A percentile compares a stretch with the other conserved stretches of the same genome.
phyloP scores from a whole-genome alignment of 495 filamentous ascomycete genomes.

The Lepraria neglecta region DNA sequence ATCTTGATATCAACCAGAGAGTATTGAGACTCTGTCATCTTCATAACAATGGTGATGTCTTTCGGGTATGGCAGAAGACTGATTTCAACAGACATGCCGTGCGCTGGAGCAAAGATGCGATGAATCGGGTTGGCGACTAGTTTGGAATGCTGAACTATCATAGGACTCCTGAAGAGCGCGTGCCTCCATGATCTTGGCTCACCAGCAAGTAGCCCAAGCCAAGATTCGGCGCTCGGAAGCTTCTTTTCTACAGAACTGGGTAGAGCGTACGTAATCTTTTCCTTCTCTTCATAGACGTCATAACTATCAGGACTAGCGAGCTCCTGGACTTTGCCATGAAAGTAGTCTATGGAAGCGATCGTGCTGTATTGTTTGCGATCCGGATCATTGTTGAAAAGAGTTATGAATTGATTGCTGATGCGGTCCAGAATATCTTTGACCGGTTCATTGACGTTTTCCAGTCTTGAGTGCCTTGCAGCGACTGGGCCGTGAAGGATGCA shows the following conservation, averaged over 20 bases:
- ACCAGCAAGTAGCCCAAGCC: background rate
- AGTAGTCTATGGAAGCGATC: background rate
- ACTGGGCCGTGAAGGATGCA: constrained; percentile 42
- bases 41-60: background rate
- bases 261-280: background rate
- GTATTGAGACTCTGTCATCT: background rate
- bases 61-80: background rate
- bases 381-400: background rate
- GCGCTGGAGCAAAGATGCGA: background rate
- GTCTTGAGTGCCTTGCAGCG: constrained; percentile 34
- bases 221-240: background rate
- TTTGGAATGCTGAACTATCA: background rate
- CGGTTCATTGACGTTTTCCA: constrained; percentile 21
- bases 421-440: background rate
- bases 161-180: background rate
- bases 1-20: too few relatives aligned
- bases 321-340: too few relatives aligned
- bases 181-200: background rate
- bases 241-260: background rate
- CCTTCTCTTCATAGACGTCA: background rate
- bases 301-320: background rate
- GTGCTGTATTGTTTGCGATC: background rate
- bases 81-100: background rate
- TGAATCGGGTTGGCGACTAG: background rate
- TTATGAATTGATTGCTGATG: too few relatives aligned